These are phyloP conservation scores for Closterium sp. DNA, from an alignment of 139 green algal genomes.

Conservation along the genomic window DNA sequence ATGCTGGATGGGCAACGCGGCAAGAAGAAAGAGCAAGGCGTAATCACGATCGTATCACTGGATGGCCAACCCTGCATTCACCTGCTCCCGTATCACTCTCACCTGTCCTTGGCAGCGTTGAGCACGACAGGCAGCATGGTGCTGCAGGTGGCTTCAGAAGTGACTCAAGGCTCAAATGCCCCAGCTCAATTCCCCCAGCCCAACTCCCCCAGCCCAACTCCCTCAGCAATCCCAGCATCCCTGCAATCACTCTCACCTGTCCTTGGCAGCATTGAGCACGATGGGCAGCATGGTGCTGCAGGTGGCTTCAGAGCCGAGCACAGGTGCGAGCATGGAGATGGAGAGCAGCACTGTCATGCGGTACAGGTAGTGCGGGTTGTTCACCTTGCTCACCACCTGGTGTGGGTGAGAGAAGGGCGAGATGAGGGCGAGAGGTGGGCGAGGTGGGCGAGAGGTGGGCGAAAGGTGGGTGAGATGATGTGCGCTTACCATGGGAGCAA, in stretches of 20 bases:
- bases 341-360: slow-evolving; percentile 84
- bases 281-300: slow-evolving; percentile 82
- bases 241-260: slow-evolving; percentile 49
- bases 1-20: background rate
- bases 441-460: background rate
- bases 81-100: no score
- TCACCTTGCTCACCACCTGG: slow-evolving; percentile 59
- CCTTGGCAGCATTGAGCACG: slow-evolving; percentile 76
- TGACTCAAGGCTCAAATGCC: no score
- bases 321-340: slow-evolving; percentile 75
- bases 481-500: background rate
- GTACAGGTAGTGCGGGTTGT: slow-evolving; percentile 92
- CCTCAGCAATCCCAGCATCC: no score
- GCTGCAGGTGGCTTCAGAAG: slow-evolving; percentile 61
- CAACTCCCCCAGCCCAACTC: no score
- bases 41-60: no score
- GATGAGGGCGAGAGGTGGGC: background rate
- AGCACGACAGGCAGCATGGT: slow-evolving; percentile 87
- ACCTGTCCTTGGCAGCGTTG: slow-evolving; percentile 64
- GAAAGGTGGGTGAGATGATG: background rate
- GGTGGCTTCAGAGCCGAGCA: slow-evolving; percentile 75
- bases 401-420: background rate
- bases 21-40: no score
- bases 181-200: no score
- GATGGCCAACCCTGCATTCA: no score